Evolutionary conservation across 2,329 filamentous ascomycete species (phyloP).

Genomic region (Neofusicoccum ribis): DNA sequence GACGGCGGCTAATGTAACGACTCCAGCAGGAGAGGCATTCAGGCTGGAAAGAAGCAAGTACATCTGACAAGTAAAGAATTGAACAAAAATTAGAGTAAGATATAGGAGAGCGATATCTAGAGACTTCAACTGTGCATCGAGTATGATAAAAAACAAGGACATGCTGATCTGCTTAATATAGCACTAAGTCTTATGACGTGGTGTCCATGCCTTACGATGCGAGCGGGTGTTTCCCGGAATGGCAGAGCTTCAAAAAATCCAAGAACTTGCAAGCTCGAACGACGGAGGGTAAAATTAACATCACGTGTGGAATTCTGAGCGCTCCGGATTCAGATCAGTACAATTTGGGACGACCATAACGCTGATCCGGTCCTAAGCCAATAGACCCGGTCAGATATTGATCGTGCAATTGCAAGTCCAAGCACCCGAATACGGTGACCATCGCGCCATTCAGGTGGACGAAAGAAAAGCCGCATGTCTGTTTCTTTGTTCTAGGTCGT

Average conservation of each 20-base stretch:
- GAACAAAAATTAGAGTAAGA: not conserved
- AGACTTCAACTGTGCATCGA: not conserved
- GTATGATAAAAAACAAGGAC: not conserved
- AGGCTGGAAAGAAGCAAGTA: conserved; percentile 60
- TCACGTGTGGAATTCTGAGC: not conserved
- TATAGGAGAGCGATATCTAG: not conserved
- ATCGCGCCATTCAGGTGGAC: too few species aligned
- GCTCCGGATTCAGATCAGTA: too few species aligned
- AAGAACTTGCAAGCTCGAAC: not conserved
- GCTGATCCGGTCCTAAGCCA: too few species aligned
- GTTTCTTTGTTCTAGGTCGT: too few species aligned
- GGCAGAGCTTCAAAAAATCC: not conserved
- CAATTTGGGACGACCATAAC: too few species aligned
- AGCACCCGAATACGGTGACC: too few species aligned
- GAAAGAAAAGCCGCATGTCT: too few species aligned
- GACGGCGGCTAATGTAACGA: conserved; percentile 62
- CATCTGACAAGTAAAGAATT: not conserved
- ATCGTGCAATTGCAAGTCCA: too few species aligned
- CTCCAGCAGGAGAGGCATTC: conserved; percentile 70
- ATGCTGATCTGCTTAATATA: not conserved
- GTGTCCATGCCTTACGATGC: not conserved
- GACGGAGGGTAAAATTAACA: not conserved
- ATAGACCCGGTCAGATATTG: too few species aligned
- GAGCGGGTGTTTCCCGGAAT: not conserved
- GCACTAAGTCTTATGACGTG: not conserved